Percentiles rank a stretch among this genome's conserved stretches.
These are phyloP conservation scores for Agrostemma githago DNA, from an alignment of 148 eudicot species.

Conservation along the genomic window DNA sequence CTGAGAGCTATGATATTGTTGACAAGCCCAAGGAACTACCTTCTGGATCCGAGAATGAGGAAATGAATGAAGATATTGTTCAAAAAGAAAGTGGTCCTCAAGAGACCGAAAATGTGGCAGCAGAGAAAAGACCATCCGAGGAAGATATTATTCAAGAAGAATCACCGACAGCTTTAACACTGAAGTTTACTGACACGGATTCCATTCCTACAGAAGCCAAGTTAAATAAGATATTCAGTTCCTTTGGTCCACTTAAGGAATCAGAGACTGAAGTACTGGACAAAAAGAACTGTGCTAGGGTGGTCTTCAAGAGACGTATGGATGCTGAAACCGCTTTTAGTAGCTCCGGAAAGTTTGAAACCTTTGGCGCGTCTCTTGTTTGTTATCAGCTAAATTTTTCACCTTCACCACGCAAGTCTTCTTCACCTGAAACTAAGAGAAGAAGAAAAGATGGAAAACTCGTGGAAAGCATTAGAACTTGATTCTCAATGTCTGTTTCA, in stretches of 20 bases:
- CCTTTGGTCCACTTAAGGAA: constrained; percentile 52
- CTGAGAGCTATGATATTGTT: constrained; percentile 10
- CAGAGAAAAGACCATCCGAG: constrained; percentile 22
- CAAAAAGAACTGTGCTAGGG: constrained; percentile 59
- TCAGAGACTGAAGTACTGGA: constrained; percentile 47
- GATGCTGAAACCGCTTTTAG: constrained; percentile 87
- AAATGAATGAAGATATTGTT: constrained; percentile 8
- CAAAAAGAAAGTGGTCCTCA: constrained; percentile 11
- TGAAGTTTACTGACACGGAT: constrained; percentile 55
- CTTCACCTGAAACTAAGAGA: constrained; percentile 31
- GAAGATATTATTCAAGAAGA: constrained; percentile 30
- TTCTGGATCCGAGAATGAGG: constrained; percentile 11
- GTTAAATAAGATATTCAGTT: constrained; percentile 54
- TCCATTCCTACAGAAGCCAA: constrained; percentile 52
- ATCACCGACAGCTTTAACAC: constrained; percentile 51
- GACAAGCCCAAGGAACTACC: constrained; percentile 21
- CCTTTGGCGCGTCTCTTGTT: constrained; percentile 61
- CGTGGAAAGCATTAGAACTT: constrained; percentile 26
- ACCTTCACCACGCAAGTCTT: constrained; percentile 34
- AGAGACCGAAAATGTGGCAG: constrained; percentile 19
- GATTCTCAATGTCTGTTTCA: constrained; percentile 7
- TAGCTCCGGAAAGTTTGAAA: constrained; percentile 61
- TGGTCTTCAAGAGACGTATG: constrained; percentile 52
- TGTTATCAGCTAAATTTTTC: constrained; percentile 51
- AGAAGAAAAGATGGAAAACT: constrained; percentile 29